Conservation (phyloP, 139 green algal species). For the Tetradesmus lagerheimii region DNA sequence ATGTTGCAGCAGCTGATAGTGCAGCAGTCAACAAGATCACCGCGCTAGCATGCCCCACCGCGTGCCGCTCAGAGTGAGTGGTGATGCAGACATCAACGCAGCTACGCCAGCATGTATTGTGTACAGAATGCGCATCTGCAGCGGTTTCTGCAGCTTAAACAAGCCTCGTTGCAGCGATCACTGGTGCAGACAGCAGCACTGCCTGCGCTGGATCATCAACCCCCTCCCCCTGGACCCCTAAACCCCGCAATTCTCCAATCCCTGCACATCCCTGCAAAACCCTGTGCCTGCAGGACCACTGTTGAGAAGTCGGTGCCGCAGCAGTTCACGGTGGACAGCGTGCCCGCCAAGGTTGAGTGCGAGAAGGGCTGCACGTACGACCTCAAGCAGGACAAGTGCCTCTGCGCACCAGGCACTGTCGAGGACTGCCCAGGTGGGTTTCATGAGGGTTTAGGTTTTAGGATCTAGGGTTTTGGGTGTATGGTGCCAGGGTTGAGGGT, state of each 20-base stretch:
- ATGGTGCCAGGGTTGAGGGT: not conserved
- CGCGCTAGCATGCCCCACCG: not conserved
- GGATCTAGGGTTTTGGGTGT: not conserved
- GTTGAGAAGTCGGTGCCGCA: not conserved
- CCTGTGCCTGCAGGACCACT: not conserved
- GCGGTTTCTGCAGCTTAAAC: too few relatives aligned
- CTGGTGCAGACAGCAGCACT: too few relatives aligned
- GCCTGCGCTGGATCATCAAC: too few relatives aligned
- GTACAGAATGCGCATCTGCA: too few relatives aligned
- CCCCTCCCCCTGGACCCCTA: too few relatives aligned
- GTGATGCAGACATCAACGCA: too few relatives aligned
- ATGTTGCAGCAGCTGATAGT: too few relatives aligned
- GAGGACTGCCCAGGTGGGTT: not conserved
- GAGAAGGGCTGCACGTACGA: conserved; percentile 10
- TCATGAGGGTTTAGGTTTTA: not conserved
- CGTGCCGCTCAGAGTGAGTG: not conserved
- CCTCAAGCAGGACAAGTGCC: not conserved
- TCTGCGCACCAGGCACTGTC: not conserved
- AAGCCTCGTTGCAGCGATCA: too few relatives aligned
- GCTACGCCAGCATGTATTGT: too few relatives aligned
- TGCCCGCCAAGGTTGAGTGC: not conserved
- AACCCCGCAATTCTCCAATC: too few relatives aligned
- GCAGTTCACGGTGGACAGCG: not conserved
- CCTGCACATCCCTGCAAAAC: too few relatives aligned
- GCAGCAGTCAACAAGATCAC: too few relatives aligned